Base-by-base conservation (phyloP, 768 basidiomycete species). In the Suillus alpinus region DNA sequence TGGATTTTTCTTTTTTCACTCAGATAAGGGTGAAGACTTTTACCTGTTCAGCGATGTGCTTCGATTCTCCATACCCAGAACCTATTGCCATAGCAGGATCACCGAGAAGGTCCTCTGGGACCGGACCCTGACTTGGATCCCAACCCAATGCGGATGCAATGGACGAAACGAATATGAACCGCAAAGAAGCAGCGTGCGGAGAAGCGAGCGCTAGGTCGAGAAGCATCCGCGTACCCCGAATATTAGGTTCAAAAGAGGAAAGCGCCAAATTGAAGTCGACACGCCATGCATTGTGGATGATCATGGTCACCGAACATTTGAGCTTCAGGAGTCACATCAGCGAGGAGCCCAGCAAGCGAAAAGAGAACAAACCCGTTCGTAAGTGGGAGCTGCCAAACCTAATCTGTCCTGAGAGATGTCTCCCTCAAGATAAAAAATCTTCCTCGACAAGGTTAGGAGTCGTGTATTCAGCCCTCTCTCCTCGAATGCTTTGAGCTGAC, bases 231-330 rank as follows among this genome's bases (percentile, higher is more conserved):
- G 67, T 67, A 1, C 72, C 73, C 0, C 66, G 69, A 29, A 81
- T 62, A 44, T 74, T 68, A 0, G 71, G 62, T 59, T 79, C 74
- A 56, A 71, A 80, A 0, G 77, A 76, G 0, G 59, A 37, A 8
- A 80, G 62, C 0, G 73, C 63, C 5, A 74, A 65, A 44, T 78
- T 78, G 63, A 78, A 78, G 55, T 80, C 73, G 10, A 80, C 66
- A 23, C 67, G 63, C 77, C 74, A 78, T 4, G 75, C 77, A 55
- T 75, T 75, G 60, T 75, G 73, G 1, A 75, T 67, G 31, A 75
- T 46, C 73, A 67, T 60, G 13, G 67, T 68, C 32, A 75, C 67
- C 0, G 62, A 63, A 26, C 58, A n/a, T 39, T 31, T 47, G 46
- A 46, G 59, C 43, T 60, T 63, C 26, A 31, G 34, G 10, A 65